Evolutionary conservation across 2,329 filamentous ascomycete species (phyloP), one percentile per base, ranked within the genome.

Genomic region (Stagonosporopsis cucurbitacearum): DNA sequence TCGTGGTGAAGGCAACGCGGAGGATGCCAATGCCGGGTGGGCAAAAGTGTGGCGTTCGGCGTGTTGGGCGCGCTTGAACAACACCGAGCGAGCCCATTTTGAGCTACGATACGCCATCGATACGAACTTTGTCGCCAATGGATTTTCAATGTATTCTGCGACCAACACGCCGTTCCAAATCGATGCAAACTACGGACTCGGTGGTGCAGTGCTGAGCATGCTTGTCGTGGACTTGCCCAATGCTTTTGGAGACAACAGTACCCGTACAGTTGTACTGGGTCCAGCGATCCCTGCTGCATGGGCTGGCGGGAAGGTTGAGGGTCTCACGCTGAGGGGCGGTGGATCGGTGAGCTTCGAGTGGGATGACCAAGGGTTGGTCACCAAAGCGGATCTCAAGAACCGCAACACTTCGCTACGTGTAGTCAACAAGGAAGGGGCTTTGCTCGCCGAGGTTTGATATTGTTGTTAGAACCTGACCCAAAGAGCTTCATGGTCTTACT

Each of bases 151-250:
- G 78, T 86, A 85, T 62, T 70, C 60, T 8, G 81, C 75, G 0
- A 65, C 71, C 9, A 68, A 75, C 6, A 68, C 71, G 42, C 82
- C 84, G 1, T 86, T 86, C 59, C 84, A 86, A 71, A 84, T 86
- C 53, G 84, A 86, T 65, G 84, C 83, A 6, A 86, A 86, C 63
- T 85, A 83, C 57, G 84, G 83, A 4, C 82, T 84, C 47, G 83
- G 82, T 2, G 83, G 81, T 0, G 81, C 80, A 0, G 74, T 84
- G 47, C 56, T 85, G 50, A 74, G 76, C 54, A 81, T 85, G 81
- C 65, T 85, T 36, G 75, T 83, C 43, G 77, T 83, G n/a, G 80
- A 85, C 66, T 47, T 83, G 49, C 60, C 63, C 13, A 28, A 13
- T 36, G 77, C 79, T 0, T 58, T 70, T 7, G 64, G 54, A 0